Evolutionary conservation across 768 basidiomycete species (phyloP), one percentile per base, ranked within the genome.

Genomic region (Tylopilus subfusipes): DNA sequence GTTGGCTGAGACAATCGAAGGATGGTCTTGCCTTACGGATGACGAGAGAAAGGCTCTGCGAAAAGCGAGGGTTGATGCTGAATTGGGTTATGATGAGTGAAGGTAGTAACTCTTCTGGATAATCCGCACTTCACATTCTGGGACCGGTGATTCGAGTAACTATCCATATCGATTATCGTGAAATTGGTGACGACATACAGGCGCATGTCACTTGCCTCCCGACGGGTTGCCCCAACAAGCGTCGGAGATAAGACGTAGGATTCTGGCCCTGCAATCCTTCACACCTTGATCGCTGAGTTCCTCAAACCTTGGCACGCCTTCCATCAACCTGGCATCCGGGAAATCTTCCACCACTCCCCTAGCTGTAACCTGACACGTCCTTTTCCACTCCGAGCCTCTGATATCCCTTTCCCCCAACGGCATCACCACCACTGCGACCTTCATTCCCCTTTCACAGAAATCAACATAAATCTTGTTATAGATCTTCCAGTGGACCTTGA

Each of bases 1-100:
- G 71, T 70, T 91, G 53, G 75, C 86, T 24, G 89, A 91, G 57
- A 82, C 76, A 40, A 73, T 87, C 4, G 87, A 88, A 12, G 89
- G 88, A 18, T 81, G 86, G 72, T 77, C 78, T 31, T 66, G 70
- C 31, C 65, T 71, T 48, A 60, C 62, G 12, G 72, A 72, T 44
- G 70, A 73, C 21, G 76, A 81, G 58, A 69, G 83, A 68, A 80
- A 72, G 58, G 73, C 73, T 49, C 67, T 87, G 65, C 78, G 80
- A 64, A 79, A 76, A 57, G 77, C 76, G 12, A 89, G 89, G 70
- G 74, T 81, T 63, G 82, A 85, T 42, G 76, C 74, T 55, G 87
- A 89, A 69, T 69, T 84, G 63, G 82, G 80, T 19, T 83, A 78
- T 70, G 85, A 86, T 52, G 69, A 59, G 9, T 52, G 46, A 46